Evolutionary conservation across 2,329 filamentous ascomycete genomes (phyloP), one percentile per base, ranked within the genome.

Genomic region (Fusarium newnesense): DNA sequence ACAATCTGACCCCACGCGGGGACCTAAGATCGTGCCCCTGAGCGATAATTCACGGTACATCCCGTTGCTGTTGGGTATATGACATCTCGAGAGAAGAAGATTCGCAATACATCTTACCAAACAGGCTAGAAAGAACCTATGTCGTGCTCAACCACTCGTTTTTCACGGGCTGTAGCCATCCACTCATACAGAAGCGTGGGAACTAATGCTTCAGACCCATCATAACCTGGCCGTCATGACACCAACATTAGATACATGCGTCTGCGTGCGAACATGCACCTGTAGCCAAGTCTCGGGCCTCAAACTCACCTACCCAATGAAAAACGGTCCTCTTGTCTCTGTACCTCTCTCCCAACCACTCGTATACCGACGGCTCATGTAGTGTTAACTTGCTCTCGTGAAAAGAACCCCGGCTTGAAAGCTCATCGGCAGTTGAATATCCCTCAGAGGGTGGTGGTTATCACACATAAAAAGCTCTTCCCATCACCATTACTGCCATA

Each of bases 51-150:
- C 24, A 40, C 44, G 39, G 46, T 50, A 57, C 21, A 18, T 63
- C 34, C 58, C 63, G 49, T 54, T 43, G 26, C 49, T 16, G 10
- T 62, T 37, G 21, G 59, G 70, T 74, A 65, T 67, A 74, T 74
- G 72, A 75, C 72, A 73, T 59, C 56, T 74, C 43, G 72, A 74
- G 49, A 36, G 30, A 16, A 9, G n/a, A 39, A 28, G 61, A 73
- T 73, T 46, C 43, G 40, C 34, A 64, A 50, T 37, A 53, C 28
- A 34, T 30, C 19, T 28, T 21, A 37, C 68, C 21, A 56, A 74
- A 57, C 19, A 43, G 42, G 71, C 50, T 69, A 72, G 67, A n/a
- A 58, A n/a, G 8, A 8, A 10, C 16, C 2, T 11, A 69, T 61
- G 60, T 36, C 56, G 63, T 73, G 71, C 10, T 26, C 36, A 44